Conservation (phyloP, 1,284 basidiomycete genomes). For the Volvariella volvacea region DNA sequence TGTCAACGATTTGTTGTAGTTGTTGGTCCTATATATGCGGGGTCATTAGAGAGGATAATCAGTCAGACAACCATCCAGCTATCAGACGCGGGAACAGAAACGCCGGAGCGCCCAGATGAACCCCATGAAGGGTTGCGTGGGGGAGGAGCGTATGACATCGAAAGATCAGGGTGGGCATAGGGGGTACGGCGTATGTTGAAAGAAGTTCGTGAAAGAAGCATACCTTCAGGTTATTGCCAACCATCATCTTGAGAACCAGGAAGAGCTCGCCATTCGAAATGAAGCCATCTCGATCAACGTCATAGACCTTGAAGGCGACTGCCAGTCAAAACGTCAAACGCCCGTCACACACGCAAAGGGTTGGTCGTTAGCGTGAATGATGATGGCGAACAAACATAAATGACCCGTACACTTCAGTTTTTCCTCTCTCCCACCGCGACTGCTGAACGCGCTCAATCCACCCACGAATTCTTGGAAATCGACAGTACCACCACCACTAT, state of each 20-base stretch:
- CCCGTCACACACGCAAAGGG: background rate
- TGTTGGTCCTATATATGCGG: conserved; percentile 75
- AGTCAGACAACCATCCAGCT: too few relatives aligned
- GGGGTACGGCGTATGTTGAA: background rate
- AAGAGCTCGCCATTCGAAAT: conserved; percentile 99
- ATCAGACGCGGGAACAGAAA: conserved; percentile 6
- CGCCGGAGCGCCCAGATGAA: too few relatives aligned
- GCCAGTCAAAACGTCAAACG: too few relatives aligned
- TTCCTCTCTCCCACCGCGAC: conserved; percentile 92
- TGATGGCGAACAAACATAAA: conserved; percentile 3
- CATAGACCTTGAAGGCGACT: conserved; percentile 73
- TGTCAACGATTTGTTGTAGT: conserved; percentile 99
- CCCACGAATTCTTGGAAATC: conserved; percentile 99
- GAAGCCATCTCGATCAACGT: conserved; percentile 94
- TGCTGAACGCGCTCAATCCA: conserved; percentile 95
- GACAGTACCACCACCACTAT: conserved; percentile 92
- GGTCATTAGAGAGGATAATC: too few relatives aligned
- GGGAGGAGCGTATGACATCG: too few relatives aligned
- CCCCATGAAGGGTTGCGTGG: too few relatives aligned
- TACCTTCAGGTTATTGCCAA: conserved; percentile 96
- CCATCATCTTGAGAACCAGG: conserved; percentile 99
- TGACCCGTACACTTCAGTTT: conserved; percentile 76
- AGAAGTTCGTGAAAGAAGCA: conserved; percentile 11
- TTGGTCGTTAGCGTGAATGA: background rate
- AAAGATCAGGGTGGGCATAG: background rate